A percentile compares a stretch with the other conserved stretches of the same genome.
Conservation (phyloP, 192 early-diverging fungal species). For the Coemansia biformis region DNA sequence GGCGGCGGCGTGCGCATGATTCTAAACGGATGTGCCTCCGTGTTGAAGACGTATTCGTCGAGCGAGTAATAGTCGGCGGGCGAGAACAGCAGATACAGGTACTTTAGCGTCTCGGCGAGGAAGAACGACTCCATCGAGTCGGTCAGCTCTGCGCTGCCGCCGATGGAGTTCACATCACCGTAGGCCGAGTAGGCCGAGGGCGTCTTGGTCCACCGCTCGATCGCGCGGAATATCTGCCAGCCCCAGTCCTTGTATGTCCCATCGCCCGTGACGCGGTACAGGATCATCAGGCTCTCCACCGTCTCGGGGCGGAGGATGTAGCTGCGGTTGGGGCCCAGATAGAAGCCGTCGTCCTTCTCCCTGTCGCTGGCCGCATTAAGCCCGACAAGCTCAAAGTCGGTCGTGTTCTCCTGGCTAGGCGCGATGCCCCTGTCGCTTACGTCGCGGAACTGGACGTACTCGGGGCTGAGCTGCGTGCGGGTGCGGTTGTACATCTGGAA, state of each 20-base stretch:
- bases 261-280: constrained; percentile 84
- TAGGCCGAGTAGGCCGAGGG: constrained; percentile 58
- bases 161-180: constrained; percentile 38
- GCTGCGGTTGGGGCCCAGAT: constrained; percentile 47
- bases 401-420: constrained; percentile 7
- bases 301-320: constrained; percentile 68
- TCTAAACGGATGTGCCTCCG: constrained; percentile 88
- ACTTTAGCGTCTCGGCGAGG: constrained; percentile 90
- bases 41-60: constrained; percentile 88
- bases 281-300: constrained; percentile 80
- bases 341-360: constrained; percentile 29
- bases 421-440: constrained; percentile 24
- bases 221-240: constrained; percentile 80
- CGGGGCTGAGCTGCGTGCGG: constrained; percentile 72
- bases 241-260: constrained; percentile 64
- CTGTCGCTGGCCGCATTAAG: constrained; percentile 5
- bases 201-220: constrained; percentile 75
- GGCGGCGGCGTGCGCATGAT: constrained; percentile 25
- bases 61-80: constrained; percentile 62
- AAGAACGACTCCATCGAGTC: constrained; percentile 56
- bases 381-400: constrained; percentile 28
- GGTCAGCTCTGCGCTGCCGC: constrained; percentile 15
- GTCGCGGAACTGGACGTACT: constrained; percentile 76
- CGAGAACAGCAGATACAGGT: constrained; percentile 83
- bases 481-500: constrained; percentile 73